Evolutionary conservation across 306 rosid genomes (phyloP).

Genomic region (Pterocarpus macrocarpus): DNA sequence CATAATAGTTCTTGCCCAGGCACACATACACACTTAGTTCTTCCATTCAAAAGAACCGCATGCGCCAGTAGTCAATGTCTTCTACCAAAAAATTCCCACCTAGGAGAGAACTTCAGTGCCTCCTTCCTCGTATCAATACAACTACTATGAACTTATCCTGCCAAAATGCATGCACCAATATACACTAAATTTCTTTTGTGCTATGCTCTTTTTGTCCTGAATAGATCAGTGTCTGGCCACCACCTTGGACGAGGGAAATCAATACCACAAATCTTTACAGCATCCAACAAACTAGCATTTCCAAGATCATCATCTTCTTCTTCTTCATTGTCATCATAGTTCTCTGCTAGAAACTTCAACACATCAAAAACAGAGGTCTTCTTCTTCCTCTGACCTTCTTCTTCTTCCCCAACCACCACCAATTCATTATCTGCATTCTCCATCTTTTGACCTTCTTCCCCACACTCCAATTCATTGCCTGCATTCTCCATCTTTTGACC

Average conservation of each 20-base stretch:
- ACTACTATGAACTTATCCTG: too few species aligned
- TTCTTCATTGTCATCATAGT: neutral
- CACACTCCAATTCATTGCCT: neutral
- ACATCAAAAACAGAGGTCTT: constrained; percentile 30
- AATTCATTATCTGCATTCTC: constrained; percentile 1
- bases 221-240: constrained; percentile 34
- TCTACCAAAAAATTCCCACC: neutral
- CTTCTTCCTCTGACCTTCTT: neutral
- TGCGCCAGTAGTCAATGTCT: neutral
- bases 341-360: constrained; percentile 33
- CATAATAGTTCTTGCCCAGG: neutral
- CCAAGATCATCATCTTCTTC: neutral
- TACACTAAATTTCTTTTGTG: neutral
- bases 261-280: constrained; percentile 43
- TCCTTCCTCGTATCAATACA: too few species aligned
- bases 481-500: neutral
- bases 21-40: neutral
- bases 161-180: neutral
- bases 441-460: neutral
- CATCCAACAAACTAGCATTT: constrained; percentile 35
- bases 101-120: too few species aligned
- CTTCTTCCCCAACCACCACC: neutral
- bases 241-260: constrained; percentile 53
- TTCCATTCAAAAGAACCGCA: neutral
- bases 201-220: neutral